Evolutionary conservation across 306 rosid genomes (phyloP).

Genomic region (Pyrus pyrifolia): DNA sequence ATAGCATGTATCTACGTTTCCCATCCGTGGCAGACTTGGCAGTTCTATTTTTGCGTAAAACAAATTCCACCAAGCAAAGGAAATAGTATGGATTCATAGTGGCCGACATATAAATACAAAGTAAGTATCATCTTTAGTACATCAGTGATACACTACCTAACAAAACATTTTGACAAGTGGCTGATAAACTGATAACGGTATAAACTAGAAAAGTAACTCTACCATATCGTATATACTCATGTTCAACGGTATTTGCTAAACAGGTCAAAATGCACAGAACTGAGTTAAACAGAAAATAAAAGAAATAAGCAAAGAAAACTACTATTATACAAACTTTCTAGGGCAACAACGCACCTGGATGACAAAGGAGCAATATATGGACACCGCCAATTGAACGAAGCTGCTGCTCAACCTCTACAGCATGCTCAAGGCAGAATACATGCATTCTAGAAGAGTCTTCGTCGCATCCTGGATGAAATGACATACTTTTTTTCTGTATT

Average conservation of each 20-base stretch:
- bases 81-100: background rate
- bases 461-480: constrained; percentile 46
- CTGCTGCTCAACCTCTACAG: constrained; percentile 80
- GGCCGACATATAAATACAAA: background rate
- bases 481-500: constrained; percentile 30
- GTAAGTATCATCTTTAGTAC: background rate
- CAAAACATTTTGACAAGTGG: background rate
- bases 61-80: background rate
- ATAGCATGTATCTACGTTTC: background rate
- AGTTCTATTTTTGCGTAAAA: background rate
- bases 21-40: background rate
- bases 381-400: constrained; percentile 89
- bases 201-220: background rate
- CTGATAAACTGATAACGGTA: background rate
- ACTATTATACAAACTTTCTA: background rate
- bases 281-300: background rate
- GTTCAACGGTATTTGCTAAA: background rate
- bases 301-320: background rate
- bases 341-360: constrained; percentile 66
- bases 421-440: constrained; percentile 97
- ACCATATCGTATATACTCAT: background rate
- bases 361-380: constrained; percentile 74
- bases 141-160: background rate
- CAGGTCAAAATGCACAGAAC: background rate
- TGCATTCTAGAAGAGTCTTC: constrained; percentile 90